These are phyloP conservation scores for Colletotrichum brevisporum DNA, from an alignment of 2,329 filamentous ascomycete genomes.

Conservation along the genomic window DNA sequence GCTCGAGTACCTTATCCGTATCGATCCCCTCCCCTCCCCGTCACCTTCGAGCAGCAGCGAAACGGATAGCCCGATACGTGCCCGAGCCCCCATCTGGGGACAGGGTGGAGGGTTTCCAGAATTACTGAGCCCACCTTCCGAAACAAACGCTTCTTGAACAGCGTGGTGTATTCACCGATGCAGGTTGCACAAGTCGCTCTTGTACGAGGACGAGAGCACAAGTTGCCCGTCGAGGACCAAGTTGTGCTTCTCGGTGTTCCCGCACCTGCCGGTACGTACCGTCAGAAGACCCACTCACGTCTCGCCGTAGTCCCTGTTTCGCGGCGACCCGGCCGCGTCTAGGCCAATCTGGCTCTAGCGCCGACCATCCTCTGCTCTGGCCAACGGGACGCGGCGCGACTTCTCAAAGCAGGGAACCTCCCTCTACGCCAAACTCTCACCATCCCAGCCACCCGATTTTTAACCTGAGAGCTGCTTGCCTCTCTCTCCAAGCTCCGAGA, in stretches of 20 bases:
- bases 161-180: constrained; percentile 43
- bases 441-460: constrained; percentile 47
- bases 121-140: constrained; percentile 28
- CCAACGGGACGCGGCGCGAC: constrained; percentile 34
- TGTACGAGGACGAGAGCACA: constrained; percentile 33
- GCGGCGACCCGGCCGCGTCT: constrained; percentile 15
- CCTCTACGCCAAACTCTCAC: constrained; percentile 13
- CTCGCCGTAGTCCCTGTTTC: constrained; percentile 26
- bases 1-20: constrained; percentile 20
- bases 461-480: neutral
- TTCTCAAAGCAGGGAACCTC: constrained; percentile 38
- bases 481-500: neutral
- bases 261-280: constrained; percentile 10
- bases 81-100: constrained; percentile 21
- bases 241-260: constrained; percentile 26
- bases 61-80: constrained; percentile 7
- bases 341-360: constrained; percentile 1
- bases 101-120: constrained; percentile 28
- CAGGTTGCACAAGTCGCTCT: constrained; percentile 29
- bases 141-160: constrained; percentile 29
- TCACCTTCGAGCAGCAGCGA: constrained; percentile 21
- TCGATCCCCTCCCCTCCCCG: neutral
- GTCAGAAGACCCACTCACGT: neutral
- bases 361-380: constrained; percentile 19
- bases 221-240: constrained; percentile 16